Percentiles rank a stretch among this genome's conserved stretches.
Evolutionary conservation across 164 flowering plant genomes (phyloP).

Genomic region (Berberis vulgaris): DNA sequence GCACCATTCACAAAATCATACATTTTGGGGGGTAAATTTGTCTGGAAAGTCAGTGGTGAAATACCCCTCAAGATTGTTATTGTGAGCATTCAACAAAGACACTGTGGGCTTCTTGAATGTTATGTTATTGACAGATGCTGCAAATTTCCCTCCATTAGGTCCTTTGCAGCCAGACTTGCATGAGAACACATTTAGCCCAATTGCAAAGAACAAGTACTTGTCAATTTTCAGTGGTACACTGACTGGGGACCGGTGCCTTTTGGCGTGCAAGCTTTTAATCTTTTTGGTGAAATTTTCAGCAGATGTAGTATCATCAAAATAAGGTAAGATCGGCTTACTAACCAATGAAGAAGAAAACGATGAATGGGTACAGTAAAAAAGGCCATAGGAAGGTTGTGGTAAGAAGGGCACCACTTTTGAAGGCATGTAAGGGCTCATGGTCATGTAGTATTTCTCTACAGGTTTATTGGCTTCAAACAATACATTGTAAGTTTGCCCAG

Average conservation of each 20-base stretch:
- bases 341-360: conserved; percentile 14
- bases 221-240: conserved; percentile 42
- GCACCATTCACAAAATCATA: conserved; percentile 64
- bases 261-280: conserved; percentile 34
- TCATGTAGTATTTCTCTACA: conserved; percentile 47
- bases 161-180: conserved; percentile 48
- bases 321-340: conserved; percentile 35
- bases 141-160: conserved; percentile 34
- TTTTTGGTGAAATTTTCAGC: conserved; percentile 47
- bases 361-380: conserved; percentile 41
- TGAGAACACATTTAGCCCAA: conserved; percentile 44
- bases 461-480: conserved; percentile 49
- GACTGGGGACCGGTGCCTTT: not conserved
- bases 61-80: conserved; percentile 31
- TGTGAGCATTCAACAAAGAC: conserved; percentile 49
- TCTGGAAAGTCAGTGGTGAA: conserved; percentile 54
- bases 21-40: conserved; percentile 24
- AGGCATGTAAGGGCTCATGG: conserved; percentile 49
- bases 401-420: conserved; percentile 31
- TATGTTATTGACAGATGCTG: conserved; percentile 60
- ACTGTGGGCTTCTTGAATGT: conserved; percentile 38
- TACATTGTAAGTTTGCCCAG: conserved; percentile 62
- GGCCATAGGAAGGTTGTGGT: conserved; percentile 30
- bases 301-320: conserved; percentile 34
- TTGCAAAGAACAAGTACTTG: conserved; percentile 38